These are phyloP conservation scores for Melaleuca quinquenervia DNA, from an alignment of 345 rosid species.

Conservation along the genomic window DNA sequence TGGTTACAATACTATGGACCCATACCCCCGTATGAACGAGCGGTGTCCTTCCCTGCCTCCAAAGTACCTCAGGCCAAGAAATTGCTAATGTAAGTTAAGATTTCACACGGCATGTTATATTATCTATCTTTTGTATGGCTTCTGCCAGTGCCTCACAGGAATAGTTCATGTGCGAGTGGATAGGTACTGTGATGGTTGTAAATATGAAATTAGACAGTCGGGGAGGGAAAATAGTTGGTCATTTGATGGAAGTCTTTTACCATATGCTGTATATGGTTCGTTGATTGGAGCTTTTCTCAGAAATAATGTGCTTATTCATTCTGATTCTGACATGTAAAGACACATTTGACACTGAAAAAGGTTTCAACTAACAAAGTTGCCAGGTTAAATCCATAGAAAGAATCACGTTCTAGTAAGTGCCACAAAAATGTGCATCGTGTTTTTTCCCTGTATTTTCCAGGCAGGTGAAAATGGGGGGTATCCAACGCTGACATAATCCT, in stretches of 20 bases:
- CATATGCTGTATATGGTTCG: not conserved
- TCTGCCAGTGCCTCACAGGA: not conserved
- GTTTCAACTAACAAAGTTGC: not conserved
- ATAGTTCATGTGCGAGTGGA: not conserved
- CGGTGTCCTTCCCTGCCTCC: constrained; percentile 86
- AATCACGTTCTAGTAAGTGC: not conserved
- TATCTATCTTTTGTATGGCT: not conserved
- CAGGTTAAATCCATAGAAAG: not conserved
- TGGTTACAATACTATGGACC: constrained; percentile 73
- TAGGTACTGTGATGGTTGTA: not conserved
- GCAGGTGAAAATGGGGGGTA: not conserved
- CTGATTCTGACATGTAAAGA: not conserved
- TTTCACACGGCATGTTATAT: not conserved
- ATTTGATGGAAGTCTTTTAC: not conserved
- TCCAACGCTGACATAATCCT: not conserved
- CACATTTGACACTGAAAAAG: not conserved
- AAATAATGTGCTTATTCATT: not conserved
- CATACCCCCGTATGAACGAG: constrained; percentile 87
- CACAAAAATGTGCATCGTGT: not conserved
- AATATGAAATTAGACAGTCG: not conserved
- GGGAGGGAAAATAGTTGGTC: not conserved
- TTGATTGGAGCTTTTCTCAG: not conserved
- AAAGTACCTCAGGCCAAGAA: constrained; percentile 67
- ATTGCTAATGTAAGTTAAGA: constrained; percentile 24
- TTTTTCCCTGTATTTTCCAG: not conserved